A percentile compares a stretch with the other conserved stretches of the same genome.
Conservation (phyloP, 495 filamentous ascomycete species). For the Penicillium psychrofluorescens region DNA sequence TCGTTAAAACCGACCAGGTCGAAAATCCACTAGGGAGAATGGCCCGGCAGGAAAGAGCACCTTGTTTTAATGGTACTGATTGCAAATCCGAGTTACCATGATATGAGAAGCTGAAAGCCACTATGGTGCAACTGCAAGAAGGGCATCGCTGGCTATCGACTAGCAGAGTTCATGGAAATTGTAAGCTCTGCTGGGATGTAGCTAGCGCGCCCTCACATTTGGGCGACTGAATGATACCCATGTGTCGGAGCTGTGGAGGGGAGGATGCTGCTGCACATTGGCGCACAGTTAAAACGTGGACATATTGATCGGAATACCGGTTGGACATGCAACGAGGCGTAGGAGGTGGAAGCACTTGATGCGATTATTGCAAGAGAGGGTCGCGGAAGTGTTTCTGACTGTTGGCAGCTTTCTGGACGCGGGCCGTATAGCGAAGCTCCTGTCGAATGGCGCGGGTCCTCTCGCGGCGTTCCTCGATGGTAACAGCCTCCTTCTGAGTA, state of each 20-base stretch:
- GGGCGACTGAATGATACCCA: neutral
- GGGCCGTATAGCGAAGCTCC: conserved; percentile 51
- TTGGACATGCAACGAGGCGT: neutral
- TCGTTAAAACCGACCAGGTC: conserved; percentile 6
- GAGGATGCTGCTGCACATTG: neutral
- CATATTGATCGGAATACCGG: no score
- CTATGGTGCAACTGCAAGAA: no score
- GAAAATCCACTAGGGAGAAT: conserved; percentile 7
- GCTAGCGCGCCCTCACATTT: neutral
- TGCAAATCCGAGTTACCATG: no score
- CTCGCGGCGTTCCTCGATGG: conserved; percentile 57
- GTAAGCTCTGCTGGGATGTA: no score
- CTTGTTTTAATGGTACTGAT: conserved; percentile 1
- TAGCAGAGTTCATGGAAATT: no score
- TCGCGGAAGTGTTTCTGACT: conserved; percentile 70
- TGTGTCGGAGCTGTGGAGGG: neutral
- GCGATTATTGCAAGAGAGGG: conserved; percentile 38
- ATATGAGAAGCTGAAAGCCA: no score
- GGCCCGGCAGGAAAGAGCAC: conserved; percentile 4
- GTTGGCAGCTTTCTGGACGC: conserved; percentile 58
- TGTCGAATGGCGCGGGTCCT: conserved; percentile 53
- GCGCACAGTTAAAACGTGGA: neutral
- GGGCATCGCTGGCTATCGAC: no score
- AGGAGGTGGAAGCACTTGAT: neutral
- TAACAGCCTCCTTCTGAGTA: conserved; percentile 60